Evolutionary conservation across 305 asterid genomes (phyloP).

Genomic region (Euphrasia arctica): DNA sequence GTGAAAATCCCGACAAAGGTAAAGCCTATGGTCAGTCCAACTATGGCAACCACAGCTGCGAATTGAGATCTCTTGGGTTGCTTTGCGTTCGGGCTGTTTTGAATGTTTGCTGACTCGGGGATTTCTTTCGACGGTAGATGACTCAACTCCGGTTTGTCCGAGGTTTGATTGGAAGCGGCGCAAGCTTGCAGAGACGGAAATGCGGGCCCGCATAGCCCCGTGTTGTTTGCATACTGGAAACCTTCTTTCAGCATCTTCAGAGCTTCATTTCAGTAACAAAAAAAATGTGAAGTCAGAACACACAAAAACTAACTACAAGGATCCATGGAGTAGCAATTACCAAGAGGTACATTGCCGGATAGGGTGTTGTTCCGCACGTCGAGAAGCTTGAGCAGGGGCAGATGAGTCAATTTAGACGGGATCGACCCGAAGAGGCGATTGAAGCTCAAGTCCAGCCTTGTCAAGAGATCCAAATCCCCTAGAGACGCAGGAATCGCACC

Average conservation of each 20-base stretch:
- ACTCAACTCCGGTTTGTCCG: slow-evolving; percentile 59
- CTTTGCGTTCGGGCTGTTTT: slow-evolving; percentile 22
- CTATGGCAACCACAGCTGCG: slow-evolving; percentile 41
- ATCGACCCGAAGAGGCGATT: slow-evolving; percentile 76
- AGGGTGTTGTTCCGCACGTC: slow-evolving; percentile 82
- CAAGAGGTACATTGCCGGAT: slow-evolving; percentile 90
- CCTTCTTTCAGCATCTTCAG: slow-evolving; percentile 79
- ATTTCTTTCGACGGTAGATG: slow-evolving; percentile 62
- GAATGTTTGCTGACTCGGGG: slow-evolving; percentile 78
- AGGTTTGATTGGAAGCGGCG: slow-evolving; percentile 37
- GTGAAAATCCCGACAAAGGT: slow-evolving; percentile 51
- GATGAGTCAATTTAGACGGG: slow-evolving; percentile 55
- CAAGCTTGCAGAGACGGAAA: slow-evolving; percentile 55
- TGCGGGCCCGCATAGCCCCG: slow-evolving; percentile 61
- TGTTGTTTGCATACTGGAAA: slow-evolving; percentile 72
- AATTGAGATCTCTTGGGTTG: slow-evolving; percentile 44
- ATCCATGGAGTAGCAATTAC: slow-evolving; percentile 33
- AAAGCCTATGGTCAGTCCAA: slow-evolving; percentile 40
- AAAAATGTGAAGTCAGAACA: no score
- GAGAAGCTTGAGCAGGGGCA: slow-evolving; percentile 57
- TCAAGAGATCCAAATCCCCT: slow-evolving; percentile 53
- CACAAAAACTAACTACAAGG: not conserved
- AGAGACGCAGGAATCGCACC: slow-evolving; percentile 95
- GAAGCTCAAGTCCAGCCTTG: slow-evolving; percentile 83
- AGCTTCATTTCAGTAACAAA: slow-evolving; percentile 32